Percentiles rank a stretch among this genome's conserved stretches.
Conservation (phyloP, 1,284 basidiomycete genomes). For the Leccinum proliferum region DNA sequence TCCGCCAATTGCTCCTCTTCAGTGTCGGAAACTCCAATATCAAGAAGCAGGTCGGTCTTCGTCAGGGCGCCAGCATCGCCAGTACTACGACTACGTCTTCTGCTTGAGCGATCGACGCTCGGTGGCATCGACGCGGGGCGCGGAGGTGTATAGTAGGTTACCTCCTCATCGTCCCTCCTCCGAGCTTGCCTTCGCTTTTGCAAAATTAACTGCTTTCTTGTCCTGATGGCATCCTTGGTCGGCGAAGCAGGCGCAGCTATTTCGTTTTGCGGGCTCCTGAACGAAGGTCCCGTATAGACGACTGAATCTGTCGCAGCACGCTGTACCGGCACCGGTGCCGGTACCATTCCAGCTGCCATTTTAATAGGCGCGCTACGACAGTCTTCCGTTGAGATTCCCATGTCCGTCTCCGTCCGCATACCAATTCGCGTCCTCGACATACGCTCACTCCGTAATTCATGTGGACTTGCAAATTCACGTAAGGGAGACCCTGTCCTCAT, state of each 20-base stretch:
- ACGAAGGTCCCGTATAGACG: constrained; percentile 27
- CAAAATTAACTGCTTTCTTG: constrained; percentile 64
- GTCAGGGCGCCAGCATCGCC: constrained; percentile 52
- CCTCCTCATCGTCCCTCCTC: constrained; percentile 45
- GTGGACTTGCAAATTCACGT: constrained; percentile 19
- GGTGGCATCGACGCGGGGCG: constrained; percentile 21
- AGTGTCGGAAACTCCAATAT: constrained; percentile 33
- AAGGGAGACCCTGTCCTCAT: constrained; percentile 24
- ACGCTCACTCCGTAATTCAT: constrained; percentile 25
- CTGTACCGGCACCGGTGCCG: constrained; percentile 31
- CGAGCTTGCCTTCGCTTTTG: constrained; percentile 66
- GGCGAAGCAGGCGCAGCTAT: constrained; percentile 32
- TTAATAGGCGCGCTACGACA: constrained; percentile 11
- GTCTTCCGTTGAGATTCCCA: constrained; percentile 23
- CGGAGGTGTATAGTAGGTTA: constrained; percentile 31
- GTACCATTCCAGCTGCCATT: constrained; percentile 4
- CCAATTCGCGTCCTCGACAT: constrained; percentile 37
- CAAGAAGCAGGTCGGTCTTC: constrained; percentile 35
- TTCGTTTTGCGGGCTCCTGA: constrained; percentile 24
- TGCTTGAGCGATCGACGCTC: constrained; percentile 45
- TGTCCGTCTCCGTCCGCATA: constrained; percentile 35
- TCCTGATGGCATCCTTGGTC: constrained; percentile 60
- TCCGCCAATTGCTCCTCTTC: constrained; percentile 54
- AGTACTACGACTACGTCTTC: constrained; percentile 68
- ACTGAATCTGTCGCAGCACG: constrained; percentile 44